These are phyloP conservation scores for Diaporthe humulicola DNA, from an alignment of 2,329 filamentous ascomycete genomes.

Conservation along the genomic window DNA sequence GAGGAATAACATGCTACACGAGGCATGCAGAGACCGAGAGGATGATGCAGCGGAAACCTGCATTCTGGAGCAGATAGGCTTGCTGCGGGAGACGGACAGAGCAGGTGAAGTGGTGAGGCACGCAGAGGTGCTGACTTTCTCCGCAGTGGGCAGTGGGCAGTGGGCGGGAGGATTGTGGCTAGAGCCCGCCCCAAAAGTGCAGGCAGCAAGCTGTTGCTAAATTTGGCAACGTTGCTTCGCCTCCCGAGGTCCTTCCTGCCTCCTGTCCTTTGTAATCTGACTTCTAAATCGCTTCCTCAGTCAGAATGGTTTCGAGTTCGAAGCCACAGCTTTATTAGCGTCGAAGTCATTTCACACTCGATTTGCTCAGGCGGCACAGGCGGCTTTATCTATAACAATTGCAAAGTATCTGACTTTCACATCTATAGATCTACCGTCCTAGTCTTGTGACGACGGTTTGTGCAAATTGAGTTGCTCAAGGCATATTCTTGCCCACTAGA, in stretches of 20 bases:
- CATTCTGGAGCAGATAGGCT: neutral
- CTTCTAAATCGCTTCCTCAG: too few species aligned
- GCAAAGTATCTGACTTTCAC: too few species aligned
- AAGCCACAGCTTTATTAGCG: too few species aligned
- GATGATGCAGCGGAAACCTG: neutral
- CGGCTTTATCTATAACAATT: too few species aligned
- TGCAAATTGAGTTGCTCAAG: too few species aligned
- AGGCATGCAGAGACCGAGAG: neutral
- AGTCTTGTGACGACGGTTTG: too few species aligned
- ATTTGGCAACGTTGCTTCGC: constrained; percentile 27
- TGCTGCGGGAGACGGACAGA: neutral
- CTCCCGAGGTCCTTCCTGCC: neutral
- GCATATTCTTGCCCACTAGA: too few species aligned
- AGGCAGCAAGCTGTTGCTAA: constrained; percentile 18
- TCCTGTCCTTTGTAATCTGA: neutral
- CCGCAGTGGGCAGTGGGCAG: neutral
- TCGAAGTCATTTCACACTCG: too few species aligned
- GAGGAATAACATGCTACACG: neutral
- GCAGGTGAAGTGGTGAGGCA: neutral
- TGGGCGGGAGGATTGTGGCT: constrained; percentile 24
- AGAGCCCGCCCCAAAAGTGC: neutral
- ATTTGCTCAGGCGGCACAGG: too few species aligned
- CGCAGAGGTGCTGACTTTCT: neutral
- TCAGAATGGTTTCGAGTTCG: too few species aligned
- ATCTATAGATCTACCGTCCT: too few species aligned